These are phyloP conservation scores for Arthrobotrys sphaeroides DNA, from an alignment of 2,329 filamentous ascomycete genomes.

Conservation along the genomic window DNA sequence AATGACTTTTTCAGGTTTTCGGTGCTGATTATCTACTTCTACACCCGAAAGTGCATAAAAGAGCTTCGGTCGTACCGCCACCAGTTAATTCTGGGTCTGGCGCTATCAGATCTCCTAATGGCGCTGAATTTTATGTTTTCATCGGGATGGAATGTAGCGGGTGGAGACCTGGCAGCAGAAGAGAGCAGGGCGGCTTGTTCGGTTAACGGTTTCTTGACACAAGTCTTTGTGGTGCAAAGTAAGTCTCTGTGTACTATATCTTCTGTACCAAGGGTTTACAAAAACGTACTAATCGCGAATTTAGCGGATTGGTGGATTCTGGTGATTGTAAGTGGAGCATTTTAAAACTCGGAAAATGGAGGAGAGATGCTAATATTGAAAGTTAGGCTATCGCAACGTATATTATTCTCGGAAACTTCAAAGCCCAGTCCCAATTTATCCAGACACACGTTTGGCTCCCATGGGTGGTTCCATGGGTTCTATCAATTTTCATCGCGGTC, in stretches of 20 bases:
- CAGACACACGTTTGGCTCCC: slow-evolving; percentile 60
- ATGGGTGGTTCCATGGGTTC: slow-evolving; percentile 61
- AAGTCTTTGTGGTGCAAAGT: slow-evolving; percentile 63
- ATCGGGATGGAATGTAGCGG: slow-evolving; percentile 60
- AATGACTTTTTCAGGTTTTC: not conserved
- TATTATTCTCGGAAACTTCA: slow-evolving; percentile 62
- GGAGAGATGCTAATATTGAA: not conserved
- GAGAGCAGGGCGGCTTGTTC: slow-evolving; percentile 60
- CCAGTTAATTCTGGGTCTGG: slow-evolving; percentile 63
- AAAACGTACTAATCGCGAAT: not conserved
- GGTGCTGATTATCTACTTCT: not conserved
- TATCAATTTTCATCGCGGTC: slow-evolving; percentile 61
- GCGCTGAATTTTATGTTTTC: slow-evolving; percentile 62
- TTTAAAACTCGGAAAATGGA: not conserved
- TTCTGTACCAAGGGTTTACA: not conserved
- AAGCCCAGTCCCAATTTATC: slow-evolving; percentile 60
- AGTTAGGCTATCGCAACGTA: slow-evolving; percentile 62
- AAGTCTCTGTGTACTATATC: slow-evolving; percentile 19
- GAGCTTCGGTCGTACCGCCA: slow-evolving; percentile 62
- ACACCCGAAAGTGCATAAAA: slow-evolving; percentile 60
- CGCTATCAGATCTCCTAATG: slow-evolving; percentile 62
- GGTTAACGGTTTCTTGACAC: slow-evolving; percentile 63
- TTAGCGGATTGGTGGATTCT: slow-evolving; percentile 64
- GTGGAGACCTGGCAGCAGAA: slow-evolving; percentile 59
- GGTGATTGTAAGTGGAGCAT: slow-evolving; percentile 58